Evolutionary conservation across 192 early-diverging fungal genomes (phyloP), one percentile per base, ranked within the genome.

Genomic region (Gigaspora rosea): DNA sequence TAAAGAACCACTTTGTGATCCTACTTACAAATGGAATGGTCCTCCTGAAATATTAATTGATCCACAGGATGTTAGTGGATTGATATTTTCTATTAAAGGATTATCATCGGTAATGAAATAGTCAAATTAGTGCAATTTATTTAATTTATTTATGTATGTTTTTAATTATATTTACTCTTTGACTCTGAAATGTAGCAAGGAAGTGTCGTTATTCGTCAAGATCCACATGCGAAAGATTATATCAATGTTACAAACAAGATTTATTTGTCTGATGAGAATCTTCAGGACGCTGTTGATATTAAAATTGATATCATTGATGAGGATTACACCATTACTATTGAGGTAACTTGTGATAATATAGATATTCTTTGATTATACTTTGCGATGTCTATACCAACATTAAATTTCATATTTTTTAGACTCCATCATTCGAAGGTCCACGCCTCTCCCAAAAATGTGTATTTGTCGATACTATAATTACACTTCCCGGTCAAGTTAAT

Each of bases 131-230:
- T 51, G 9, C 16, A 16, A n/a, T 8, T 62, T 50, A 47, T 20
- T 33, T 65, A 16, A n/a, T 8, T 62, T 50, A 47, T 20, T 33
- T 65, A 13, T 22, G 32, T 50, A 5, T 56, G 4, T 18, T 18
- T 15, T 1, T 18, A 56, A 56, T 18, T 18, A 13, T 13, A 16
- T 72, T 27, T 16, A 20, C 3, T 18, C 9, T 72, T 3, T 72
- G 16, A 27, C 6, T 56, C n/a, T n/a, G 47, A 36, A 12, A 16
- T 57, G 16, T 64, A 76, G 75, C 61, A 67, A 4, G 75, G 75
- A 67, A 76, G 75, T 50, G 63, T 76, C 66, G 51, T 56, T n/a
- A 56, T 76, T 67, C 75, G 75, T 67, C 63, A 67, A 47, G 75
- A 76, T 67, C 32, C 64, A 64, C 2, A 46, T 4, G 12, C 27